These are phyloP conservation scores for Jatropha curcas DNA, from an alignment of 345 rosid genomes.

Conservation along the genomic window DNA sequence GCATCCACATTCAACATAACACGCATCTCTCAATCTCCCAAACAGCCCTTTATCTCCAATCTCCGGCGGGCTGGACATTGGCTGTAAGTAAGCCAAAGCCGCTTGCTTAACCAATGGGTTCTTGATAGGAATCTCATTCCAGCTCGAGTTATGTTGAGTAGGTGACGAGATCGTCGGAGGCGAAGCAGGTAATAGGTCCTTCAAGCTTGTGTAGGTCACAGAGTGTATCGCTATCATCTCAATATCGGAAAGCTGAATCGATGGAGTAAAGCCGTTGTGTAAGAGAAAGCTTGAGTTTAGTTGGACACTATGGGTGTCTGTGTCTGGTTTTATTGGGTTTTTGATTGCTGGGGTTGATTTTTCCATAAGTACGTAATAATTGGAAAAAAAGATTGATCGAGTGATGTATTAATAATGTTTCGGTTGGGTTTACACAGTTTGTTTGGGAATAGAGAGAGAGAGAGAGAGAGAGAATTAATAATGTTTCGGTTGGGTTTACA, in stretches of 20 bases:
- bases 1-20: slow-evolving; percentile 39
- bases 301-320: background rate
- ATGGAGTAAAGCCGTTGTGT: slow-evolving; percentile 26
- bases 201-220: slow-evolving; percentile 49
- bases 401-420: too few species aligned
- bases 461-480: too few species aligned
- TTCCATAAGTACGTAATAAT: too few species aligned
- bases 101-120: slow-evolving; percentile 65
- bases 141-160: slow-evolving; percentile 44
- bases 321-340: too few species aligned
- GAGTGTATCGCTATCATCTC: slow-evolving; percentile 44
- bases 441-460: too few species aligned
- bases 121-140: slow-evolving; percentile 56
- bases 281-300: too few species aligned
- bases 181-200: slow-evolving; percentile 43
- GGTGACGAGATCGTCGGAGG: slow-evolving; percentile 34
- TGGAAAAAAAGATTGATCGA: too few species aligned
- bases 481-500: too few species aligned
- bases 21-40: slow-evolving; percentile 27
- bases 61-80: slow-evolving; percentile 46
- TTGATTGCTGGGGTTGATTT: too few species aligned
- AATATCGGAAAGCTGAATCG: slow-evolving; percentile 30
- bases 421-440: too few species aligned
- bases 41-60: slow-evolving; percentile 33
- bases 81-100: slow-evolving; percentile 63